Base-by-base conservation (phyloP, 768 basidiomycete genomes). In the Rossbeevera mucosa region DNA sequence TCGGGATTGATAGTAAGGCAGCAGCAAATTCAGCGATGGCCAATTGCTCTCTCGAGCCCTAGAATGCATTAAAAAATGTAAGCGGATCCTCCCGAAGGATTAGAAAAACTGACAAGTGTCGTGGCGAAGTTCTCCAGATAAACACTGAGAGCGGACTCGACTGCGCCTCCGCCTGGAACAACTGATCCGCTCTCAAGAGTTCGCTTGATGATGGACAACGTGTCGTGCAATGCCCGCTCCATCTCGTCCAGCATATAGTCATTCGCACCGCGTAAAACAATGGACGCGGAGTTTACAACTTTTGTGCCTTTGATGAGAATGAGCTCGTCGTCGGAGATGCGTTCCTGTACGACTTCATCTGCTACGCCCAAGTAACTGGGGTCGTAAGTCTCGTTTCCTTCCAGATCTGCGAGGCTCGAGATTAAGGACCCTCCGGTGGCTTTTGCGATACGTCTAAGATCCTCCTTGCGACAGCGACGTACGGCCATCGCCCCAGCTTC, bases 181-280 rank as follows among this genome's bases (percentile, higher is more conserved):
- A 98, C 94, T 28, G 87, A 72, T 8, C 95, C 96, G 60, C 93
- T 94, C 76, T 99, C 96, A 44, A 98, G 73, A 5, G 96, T 98
- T 52, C 95, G 82, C 76, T 99, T 99, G 75, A 97, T 92, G 62
- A 96, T 81, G 25, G 91, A 95, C 56, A 98, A 71, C 2, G 91
- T 89, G 68, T 99, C 96, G 66, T 99, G 95, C 60, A 98, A 70
- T 0, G 92, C 88, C 44, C 96, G 78, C 73, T 99, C 96, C 96
- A 98, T 99, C 78, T 99, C 96, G 68, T 99, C 96, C 61, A 98
- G 74, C 90, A 97, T 94, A 70, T 95, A 97, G 71, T 99, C 96
- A 70, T 98, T 99, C 25, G 96, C 96, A 42, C 96, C 96, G 50
- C 96, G 82, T 53, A 99, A 77, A 52, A 99, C 82, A 63, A 99